Evolutionary conservation across 306 rosid genomes (phyloP).

Genomic region (Arachis stenosperma): DNA sequence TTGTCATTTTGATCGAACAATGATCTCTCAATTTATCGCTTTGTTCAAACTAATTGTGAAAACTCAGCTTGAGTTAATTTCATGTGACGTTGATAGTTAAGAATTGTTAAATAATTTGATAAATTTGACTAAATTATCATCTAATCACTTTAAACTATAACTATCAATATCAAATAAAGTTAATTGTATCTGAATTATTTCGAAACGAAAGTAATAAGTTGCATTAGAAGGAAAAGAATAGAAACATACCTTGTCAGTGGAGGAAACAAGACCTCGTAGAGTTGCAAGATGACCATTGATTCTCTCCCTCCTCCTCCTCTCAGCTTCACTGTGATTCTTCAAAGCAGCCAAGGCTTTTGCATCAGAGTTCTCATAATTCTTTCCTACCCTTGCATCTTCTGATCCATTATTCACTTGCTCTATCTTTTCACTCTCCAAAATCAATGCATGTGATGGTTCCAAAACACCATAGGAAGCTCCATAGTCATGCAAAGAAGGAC

Average conservation of each 20-base stretch:
- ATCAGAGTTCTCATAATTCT: conserved; percentile 54
- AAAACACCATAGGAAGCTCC: conserved; percentile 40
- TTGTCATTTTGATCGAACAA: neutral
- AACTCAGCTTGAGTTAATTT: no score
- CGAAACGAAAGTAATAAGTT: neutral
- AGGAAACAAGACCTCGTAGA: conserved; percentile 70
- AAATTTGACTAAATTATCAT: no score
- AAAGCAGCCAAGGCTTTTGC: conserved; percentile 71
- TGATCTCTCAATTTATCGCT: no score
- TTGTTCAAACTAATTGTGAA: no score
- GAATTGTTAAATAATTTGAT: no score
- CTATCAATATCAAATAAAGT: no score
- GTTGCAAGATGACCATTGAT: conserved; percentile 81
- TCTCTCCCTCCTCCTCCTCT: conserved; percentile 89
- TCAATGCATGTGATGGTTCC: conserved; percentile 48
- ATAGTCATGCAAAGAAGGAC: conserved; percentile 39
- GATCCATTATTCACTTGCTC: conserved; percentile 69
- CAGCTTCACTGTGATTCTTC: conserved; percentile 89
- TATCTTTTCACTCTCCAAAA: conserved; percentile 60
- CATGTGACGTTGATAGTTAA: no score
- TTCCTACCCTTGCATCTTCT: conserved; percentile 46
- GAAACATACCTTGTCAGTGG: conserved; percentile 59
- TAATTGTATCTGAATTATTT: no score
- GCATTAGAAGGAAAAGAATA: conserved; percentile 1
- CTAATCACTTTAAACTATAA: no score